Evolutionary conservation across 164 flowering plant species (phyloP), one percentile per base, ranked within the genome.

Genomic region (Houttuynia cordata): DNA sequence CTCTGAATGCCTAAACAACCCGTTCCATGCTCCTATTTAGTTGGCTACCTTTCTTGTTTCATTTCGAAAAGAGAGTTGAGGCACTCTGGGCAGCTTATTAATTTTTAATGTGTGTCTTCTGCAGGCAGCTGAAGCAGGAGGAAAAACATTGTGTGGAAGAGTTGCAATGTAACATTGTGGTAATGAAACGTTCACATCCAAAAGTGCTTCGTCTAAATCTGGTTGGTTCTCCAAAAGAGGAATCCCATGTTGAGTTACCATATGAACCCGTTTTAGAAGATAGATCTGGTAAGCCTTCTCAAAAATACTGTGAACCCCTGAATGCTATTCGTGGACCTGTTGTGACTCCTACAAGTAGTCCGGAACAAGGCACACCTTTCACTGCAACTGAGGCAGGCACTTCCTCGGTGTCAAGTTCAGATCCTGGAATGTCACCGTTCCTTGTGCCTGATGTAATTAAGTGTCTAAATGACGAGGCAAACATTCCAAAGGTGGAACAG

Each of bases 261-360:
- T 67, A 12, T 65, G 73, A 47, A 6, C 37, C 37, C 63, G 79
- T 70, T 21, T 60, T 59, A 18, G 76, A 70, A 22, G 68, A 50
- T 23, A 42, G 65, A 61, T 66, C 75, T 24, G 57, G 53, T 13
- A 64, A 68, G 25, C 59, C 59, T 56, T 24, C 63, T 2, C 62
- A 66, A 52, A 62, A 68, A 4, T 63, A 65, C 58, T 59, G 51
- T 60, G 78, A 72, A 30, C 34, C 69, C 25, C 24, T 62, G 56
- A 67, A 71, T 57, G 54, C 67, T 20, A 73, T 77, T 45, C 75
- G 69, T 45, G 94, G 80, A 24, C 96, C 92, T 61, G 79, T 67
- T 62, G 96, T 83, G 55, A 91, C 94, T 66, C 96, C 98, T 24
- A 78, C 71, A 18, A 81, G 94, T 70, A 92, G 95, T 74, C 96